A percentile compares a stretch with the other conserved stretches of the same genome.
phyloP scores from a whole-genome alignment of 2,329 filamentous ascomycete species.

The Fonsecaea pedrosoi region DNA sequence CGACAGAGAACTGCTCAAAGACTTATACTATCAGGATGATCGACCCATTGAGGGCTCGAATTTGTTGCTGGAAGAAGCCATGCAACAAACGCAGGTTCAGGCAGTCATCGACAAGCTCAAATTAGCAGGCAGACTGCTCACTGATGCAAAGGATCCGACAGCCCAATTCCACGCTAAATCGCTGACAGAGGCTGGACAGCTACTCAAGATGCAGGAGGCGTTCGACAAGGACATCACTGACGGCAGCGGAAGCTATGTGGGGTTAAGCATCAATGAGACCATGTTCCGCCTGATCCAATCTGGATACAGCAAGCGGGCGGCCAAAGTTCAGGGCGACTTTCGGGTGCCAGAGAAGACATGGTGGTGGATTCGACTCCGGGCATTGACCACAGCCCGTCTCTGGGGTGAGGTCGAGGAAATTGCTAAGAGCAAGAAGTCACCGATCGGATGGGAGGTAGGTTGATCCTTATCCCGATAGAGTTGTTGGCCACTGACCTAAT shows the following conservation, averaged over 20 bases:
- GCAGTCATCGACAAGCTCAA: slow-evolving; percentile 83
- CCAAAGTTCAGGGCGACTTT: slow-evolving; percentile 89
- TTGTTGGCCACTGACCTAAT: slow-evolving; percentile 23
- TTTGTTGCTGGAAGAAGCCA: slow-evolving; percentile 82
- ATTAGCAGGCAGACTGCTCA: slow-evolving; percentile 80
- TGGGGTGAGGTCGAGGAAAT: slow-evolving; percentile 93
- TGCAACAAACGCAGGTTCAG: slow-evolving; percentile 72
- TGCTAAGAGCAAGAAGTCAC: slow-evolving; percentile 75
- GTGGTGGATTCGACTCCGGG: slow-evolving; percentile 86
- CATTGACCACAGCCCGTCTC: slow-evolving; percentile 85
- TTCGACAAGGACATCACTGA: slow-evolving; percentile 82
- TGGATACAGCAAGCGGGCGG: slow-evolving; percentile 82
- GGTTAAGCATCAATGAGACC: slow-evolving; percentile 88
- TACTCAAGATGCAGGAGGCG: slow-evolving; percentile 84
- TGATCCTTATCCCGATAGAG: slow-evolving; percentile 6
- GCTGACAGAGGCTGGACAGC: slow-evolving; percentile 77
- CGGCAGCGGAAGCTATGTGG: slow-evolving; percentile 70
- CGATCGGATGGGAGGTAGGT: slow-evolving; percentile 94
- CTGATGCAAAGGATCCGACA: slow-evolving; percentile 79
- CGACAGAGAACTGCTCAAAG: slow-evolving; percentile 83
- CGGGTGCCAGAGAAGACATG: slow-evolving; percentile 88
- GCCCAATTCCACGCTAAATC: slow-evolving; percentile 71
- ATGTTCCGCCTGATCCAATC: slow-evolving; percentile 84
- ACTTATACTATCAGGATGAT: slow-evolving; percentile 97
- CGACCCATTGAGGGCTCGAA: slow-evolving; percentile 85